phyloP scores from a whole-genome alignment of 2,329 filamentous ascomycete genomes.

The Teratosphaeriaceae sp. region DNA sequence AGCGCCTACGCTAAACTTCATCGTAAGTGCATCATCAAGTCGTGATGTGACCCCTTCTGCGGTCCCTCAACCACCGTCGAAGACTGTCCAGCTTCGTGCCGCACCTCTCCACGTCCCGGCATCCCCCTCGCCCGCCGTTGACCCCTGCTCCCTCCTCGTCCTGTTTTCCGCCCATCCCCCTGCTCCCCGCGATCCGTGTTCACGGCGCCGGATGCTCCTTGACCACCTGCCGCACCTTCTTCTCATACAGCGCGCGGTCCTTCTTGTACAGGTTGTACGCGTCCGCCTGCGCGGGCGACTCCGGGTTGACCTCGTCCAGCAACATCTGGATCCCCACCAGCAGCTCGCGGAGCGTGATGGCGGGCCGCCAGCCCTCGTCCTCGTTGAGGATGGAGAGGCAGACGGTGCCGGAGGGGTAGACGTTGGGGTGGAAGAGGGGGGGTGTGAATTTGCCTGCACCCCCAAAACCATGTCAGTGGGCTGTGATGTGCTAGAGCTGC shows the following conservation, averaged over 20 bases:
- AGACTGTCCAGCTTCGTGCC: too few species aligned
- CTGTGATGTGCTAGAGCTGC: too few species aligned
- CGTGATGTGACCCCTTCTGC: too few species aligned
- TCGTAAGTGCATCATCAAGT: too few species aligned
- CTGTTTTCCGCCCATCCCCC: too few species aligned
- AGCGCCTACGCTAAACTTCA: too few species aligned
- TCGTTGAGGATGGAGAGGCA: slow-evolving; percentile 97
- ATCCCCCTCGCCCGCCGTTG: too few species aligned
- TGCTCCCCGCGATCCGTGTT: too few species aligned
- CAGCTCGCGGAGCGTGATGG: slow-evolving; percentile 98
- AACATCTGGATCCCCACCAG: slow-evolving; percentile 92
- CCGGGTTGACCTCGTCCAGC: slow-evolving; percentile 92
- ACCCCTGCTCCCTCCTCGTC: too few species aligned
- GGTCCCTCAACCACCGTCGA: too few species aligned
- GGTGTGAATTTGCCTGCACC: slow-evolving; percentile 90
- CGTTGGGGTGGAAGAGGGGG: slow-evolving; percentile 95
- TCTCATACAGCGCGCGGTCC: slow-evolving; percentile 80
- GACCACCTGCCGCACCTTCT: slow-evolving; percentile 77
- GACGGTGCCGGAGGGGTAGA: slow-evolving; percentile 96
- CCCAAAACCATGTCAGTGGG: too few species aligned
- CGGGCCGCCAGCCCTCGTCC: slow-evolving; percentile 97
- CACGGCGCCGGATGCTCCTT: slow-evolving; percentile 77
- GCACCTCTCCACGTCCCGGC: too few species aligned
- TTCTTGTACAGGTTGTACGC: slow-evolving; percentile 97
- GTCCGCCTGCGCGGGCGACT: slow-evolving; percentile 93